Evolutionary conservation across 208 protist genomes (phyloP).

Genomic region (Dictyostelium gargantuum): DNA sequence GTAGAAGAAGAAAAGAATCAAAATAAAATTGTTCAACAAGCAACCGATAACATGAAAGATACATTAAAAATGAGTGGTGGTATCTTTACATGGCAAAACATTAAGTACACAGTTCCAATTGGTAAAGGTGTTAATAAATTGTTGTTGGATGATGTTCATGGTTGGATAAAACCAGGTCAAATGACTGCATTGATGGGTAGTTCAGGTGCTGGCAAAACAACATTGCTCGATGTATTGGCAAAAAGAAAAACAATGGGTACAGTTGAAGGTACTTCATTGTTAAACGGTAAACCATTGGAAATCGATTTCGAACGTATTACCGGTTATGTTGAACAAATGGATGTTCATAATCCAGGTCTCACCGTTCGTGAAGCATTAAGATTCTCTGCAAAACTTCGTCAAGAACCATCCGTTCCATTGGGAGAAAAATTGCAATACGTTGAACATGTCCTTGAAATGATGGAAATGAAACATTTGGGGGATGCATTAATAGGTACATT

Average conservation of each 20-base stretch:
- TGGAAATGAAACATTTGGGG: constrained; percentile 68
- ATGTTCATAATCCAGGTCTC: constrained; percentile 51
- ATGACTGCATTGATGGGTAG: constrained; percentile 67
- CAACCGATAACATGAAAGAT: constrained; percentile 44
- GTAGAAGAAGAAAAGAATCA: background rate
- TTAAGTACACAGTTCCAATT: constrained; percentile 58
- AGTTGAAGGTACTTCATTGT: background rate
- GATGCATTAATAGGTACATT: constrained; percentile 53
- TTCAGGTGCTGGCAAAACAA: constrained; percentile 70
- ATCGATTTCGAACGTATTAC: constrained; percentile 68
- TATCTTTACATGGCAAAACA: constrained; percentile 65
- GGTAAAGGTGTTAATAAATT: background rate
- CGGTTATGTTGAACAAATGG: constrained; percentile 69
- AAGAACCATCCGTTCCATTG: constrained; percentile 15
- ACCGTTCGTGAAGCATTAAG: constrained; percentile 65
- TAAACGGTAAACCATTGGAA: constrained; percentile 38
- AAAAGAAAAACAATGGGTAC: constrained; percentile 33
- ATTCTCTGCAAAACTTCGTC: constrained; percentile 69
- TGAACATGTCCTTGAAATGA: constrained; percentile 60
- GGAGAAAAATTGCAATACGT: constrained; percentile 59
- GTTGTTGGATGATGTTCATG: constrained; percentile 34
- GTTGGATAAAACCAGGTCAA: constrained; percentile 70
- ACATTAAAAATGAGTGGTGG: constrained; percentile 33
- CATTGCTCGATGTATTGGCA: constrained; percentile 63
- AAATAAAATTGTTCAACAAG: constrained; percentile 3